phyloP scores from a whole-genome alignment of 2,329 filamentous ascomycete species.

The Dendryphion nanum region DNA sequence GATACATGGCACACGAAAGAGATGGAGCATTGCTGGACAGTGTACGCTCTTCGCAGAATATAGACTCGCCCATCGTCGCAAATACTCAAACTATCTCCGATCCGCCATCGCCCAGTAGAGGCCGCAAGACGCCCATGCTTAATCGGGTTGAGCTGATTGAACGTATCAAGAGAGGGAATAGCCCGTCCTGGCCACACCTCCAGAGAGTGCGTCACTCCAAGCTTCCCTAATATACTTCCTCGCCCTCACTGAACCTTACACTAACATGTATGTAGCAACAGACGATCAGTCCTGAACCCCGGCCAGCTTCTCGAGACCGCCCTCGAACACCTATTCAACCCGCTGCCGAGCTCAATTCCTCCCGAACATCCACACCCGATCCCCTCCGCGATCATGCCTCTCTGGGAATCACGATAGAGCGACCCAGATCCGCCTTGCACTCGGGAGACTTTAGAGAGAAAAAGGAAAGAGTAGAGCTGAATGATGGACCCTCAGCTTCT shows the following conservation, averaged over 20 bases:
- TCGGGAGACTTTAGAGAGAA: slow-evolving; percentile 61
- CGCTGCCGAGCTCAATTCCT: slow-evolving; percentile 34
- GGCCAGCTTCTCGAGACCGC: slow-evolving; percentile 20
- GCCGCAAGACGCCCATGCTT: slow-evolving; percentile 25
- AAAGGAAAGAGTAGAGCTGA: slow-evolving; percentile 26
- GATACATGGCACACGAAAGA: too few relatives aligned
- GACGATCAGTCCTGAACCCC: neutral
- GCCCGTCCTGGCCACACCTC: slow-evolving; percentile 65
- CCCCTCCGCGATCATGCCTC: slow-evolving; percentile 24
- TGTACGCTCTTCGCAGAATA: too few relatives aligned
- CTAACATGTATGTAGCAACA: too few relatives aligned
- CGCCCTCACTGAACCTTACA: too few relatives aligned
- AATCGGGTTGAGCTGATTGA: slow-evolving; percentile 80
- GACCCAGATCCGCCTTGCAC: slow-evolving; percentile 73
- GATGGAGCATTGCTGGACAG: too few relatives aligned
- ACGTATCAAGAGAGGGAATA: slow-evolving; percentile 75
- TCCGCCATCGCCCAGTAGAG: slow-evolving; percentile 18
- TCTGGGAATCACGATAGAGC: slow-evolving; percentile 62
- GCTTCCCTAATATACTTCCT: too few relatives aligned
- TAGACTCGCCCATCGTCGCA: too few relatives aligned
- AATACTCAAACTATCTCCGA: slow-evolving; percentile 9
- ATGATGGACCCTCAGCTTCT: slow-evolving; percentile 9
- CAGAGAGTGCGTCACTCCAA: slow-evolving; percentile 51
- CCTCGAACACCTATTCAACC: slow-evolving; percentile 35
- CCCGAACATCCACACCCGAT: slow-evolving; percentile 29